Evolutionary conservation across 495 filamentous ascomycete species (phyloP).

Genomic region (Collariella sp.): DNA sequence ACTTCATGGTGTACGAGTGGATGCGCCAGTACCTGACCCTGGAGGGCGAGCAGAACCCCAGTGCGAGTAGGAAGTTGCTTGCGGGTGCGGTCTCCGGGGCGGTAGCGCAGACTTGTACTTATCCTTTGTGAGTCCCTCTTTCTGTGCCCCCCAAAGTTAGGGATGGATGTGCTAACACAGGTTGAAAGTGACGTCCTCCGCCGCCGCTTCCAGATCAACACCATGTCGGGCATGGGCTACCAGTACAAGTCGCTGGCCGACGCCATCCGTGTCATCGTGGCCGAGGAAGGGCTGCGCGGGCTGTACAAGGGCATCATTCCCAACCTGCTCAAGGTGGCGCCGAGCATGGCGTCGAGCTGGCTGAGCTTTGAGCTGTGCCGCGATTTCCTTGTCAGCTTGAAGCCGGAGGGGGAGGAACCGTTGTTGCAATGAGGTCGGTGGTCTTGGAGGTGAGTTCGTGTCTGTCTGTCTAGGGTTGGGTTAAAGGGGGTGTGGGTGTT

Average conservation of each 20-base stretch:
- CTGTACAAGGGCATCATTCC: slow-evolving; percentile 91
- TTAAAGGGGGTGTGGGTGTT: background rate
- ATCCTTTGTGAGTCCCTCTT: slow-evolving; percentile 72
- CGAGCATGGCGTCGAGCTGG: slow-evolving; percentile 98
- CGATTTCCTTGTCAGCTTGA: slow-evolving; percentile 66
- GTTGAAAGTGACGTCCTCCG: slow-evolving; percentile 76
- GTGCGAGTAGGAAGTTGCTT: slow-evolving; percentile 65
- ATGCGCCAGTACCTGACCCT: slow-evolving; percentile 76
- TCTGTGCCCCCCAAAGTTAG: too few relatives aligned
- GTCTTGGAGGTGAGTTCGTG: background rate
- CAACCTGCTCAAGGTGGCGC: slow-evolving; percentile 92
- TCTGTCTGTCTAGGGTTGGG: background rate
- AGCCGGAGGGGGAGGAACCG: slow-evolving; percentile 30
- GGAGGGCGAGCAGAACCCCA: slow-evolving; percentile 80
- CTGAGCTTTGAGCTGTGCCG: slow-evolving; percentile 89
- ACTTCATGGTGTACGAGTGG: slow-evolving; percentile 96
- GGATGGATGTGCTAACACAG: slow-evolving; percentile 13
- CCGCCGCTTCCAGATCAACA: slow-evolving; percentile 95
- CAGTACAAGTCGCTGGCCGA: slow-evolving; percentile 82
- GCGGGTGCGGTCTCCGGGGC: slow-evolving; percentile 93
- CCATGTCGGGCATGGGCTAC: slow-evolving; percentile 98
- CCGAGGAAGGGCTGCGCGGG: slow-evolving; percentile 60
- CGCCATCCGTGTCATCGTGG: slow-evolving; percentile 70
- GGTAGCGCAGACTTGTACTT: slow-evolving; percentile 94
- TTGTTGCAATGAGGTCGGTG: slow-evolving; percentile 17